Evolutionary conservation across 2,329 filamentous ascomycete genomes (phyloP).

Genomic region (Atkinsonella hypoxylon): DNA sequence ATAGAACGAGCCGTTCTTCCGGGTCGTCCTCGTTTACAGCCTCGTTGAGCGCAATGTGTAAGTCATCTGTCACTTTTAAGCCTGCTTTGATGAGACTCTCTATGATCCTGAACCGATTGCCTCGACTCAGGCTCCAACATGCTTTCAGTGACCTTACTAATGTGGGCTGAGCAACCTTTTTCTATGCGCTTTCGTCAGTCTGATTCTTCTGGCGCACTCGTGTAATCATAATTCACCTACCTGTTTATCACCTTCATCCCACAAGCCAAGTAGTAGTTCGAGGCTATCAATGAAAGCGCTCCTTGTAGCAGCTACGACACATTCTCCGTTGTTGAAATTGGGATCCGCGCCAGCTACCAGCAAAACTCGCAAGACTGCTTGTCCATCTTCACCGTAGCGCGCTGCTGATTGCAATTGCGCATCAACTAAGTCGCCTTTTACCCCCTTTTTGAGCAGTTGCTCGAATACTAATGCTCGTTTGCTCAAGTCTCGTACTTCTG

Average conservation of each 20-base stretch:
- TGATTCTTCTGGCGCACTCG: background rate
- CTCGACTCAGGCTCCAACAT: conserved; percentile 37
- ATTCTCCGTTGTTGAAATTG: conserved; percentile 42
- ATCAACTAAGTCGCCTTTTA: conserved; percentile 38
- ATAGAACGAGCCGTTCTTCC: conserved; percentile 32
- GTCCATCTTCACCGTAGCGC: conserved; percentile 36
- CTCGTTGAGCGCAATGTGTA: conserved; percentile 38
- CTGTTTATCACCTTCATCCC: conserved; percentile 27
- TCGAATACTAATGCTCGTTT: conserved; percentile 38
- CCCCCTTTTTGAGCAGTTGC: conserved; percentile 36
- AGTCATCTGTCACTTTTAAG: conserved; percentile 32
- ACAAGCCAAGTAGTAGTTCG: conserved; percentile 38
- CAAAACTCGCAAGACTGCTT: conserved; percentile 36
- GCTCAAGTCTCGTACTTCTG: conserved; percentile 36
- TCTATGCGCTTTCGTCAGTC: conserved; percentile 18
- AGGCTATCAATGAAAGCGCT: conserved; percentile 38
- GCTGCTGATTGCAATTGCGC: conserved; percentile 41
- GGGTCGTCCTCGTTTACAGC: conserved; percentile 41
- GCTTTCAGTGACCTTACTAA: conserved; percentile 40
- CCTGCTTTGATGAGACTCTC: conserved; percentile 40
- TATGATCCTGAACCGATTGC: conserved; percentile 35
- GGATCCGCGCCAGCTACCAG: conserved; percentile 41
- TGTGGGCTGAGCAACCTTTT: conserved; percentile 33
- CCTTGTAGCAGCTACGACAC: conserved; percentile 40
- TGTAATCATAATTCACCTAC: conserved; percentile 15